Evolutionary conservation across 768 basidiomycete species (phyloP).

Genomic region (Floccularia luteovirens): DNA sequence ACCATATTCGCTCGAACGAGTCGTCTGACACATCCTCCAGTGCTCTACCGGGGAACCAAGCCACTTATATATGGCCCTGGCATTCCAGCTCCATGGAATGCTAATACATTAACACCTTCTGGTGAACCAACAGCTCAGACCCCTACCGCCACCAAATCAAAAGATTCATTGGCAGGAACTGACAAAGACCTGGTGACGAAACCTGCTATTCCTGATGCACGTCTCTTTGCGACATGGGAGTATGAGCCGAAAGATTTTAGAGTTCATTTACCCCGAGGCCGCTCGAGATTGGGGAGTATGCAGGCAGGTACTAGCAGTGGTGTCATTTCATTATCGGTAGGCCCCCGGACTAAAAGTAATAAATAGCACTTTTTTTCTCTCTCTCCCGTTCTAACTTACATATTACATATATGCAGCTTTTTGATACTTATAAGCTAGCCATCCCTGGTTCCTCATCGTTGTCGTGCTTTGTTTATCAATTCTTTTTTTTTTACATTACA

Average conservation of each 20-base stretch:
- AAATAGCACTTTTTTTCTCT: background rate
- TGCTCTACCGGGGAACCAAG: constrained; percentile 45
- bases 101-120: constrained; percentile 22
- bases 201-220: constrained; percentile 40
- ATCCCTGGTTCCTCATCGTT: constrained; percentile 1
- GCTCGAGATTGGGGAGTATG: constrained; percentile 25
- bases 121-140: constrained; percentile 19
- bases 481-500: no score
- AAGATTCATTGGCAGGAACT: constrained; percentile 16
- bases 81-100: constrained; percentile 47
- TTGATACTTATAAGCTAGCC: background rate
- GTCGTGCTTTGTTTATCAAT: constrained; percentile 1
- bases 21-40: constrained; percentile 58
- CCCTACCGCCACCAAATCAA: constrained; percentile 18
- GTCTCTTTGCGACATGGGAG: constrained; percentile 51
- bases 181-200: constrained; percentile 23
- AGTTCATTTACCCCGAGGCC: constrained; percentile 21
- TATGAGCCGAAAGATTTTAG: constrained; percentile 43
- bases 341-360: background rate
- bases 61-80: constrained; percentile 39
- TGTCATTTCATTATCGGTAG: constrained; percentile 8
- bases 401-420: background rate
- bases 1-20: constrained; percentile 52
- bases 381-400: no score
- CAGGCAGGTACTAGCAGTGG: constrained; percentile 11